Base-by-base conservation (phyloP, 1,284 basidiomycete species). In the Tausonia pullulans region DNA sequence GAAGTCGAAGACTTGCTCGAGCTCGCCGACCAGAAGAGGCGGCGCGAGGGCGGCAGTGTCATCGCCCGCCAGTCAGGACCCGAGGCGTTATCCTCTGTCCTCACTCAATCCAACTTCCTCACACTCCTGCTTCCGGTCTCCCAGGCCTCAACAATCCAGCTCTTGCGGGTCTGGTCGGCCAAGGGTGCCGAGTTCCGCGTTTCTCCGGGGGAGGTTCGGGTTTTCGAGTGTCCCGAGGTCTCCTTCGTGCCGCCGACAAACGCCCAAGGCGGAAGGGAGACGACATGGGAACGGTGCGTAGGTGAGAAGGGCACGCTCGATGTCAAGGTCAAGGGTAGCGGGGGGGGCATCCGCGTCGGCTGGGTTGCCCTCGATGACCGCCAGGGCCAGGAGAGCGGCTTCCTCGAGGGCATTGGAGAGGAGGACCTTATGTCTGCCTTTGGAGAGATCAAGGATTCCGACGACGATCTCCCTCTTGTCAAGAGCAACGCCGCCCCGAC, bases 381-480 rank as follows among this genome's bases (percentile, higher is more conserved):
- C 3, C 27, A 50, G n/a, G 14, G 48, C 6, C 9, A 48, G 7
- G 60, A 56, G 44, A 40, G 50, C 2, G 64, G 63, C 40, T 57
- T 46, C 46, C 50, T 65, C n/a, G 59, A 65, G 11, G 64, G 63
- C 27, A 62, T 65, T 27, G 64, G 64, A 9, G 59, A 57, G 16
- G 64, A 65, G 10, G 58, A 64, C 13, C n/a, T 14, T 13, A 13
- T 52, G 39, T 16, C 52, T n/a, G 13, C 52, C 16, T 13, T n/a
- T 3, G 14, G 13, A 5, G 16, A n/a, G 6, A 16, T 8, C 4
- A 46, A 48, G n/a, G 57, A 58, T 7, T 11, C 45, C 3, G 9
- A n/a, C 4, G 57, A 44, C 45, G 43, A 27, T 58, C 11, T 58
- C 1, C 62, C 55, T 43, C 55, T 61, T 44, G 43, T 61, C n/a